These are phyloP conservation scores for Globisporangium barbulae DNA, from an alignment of 352 stramenopile genomes.

Conservation along the genomic window DNA sequence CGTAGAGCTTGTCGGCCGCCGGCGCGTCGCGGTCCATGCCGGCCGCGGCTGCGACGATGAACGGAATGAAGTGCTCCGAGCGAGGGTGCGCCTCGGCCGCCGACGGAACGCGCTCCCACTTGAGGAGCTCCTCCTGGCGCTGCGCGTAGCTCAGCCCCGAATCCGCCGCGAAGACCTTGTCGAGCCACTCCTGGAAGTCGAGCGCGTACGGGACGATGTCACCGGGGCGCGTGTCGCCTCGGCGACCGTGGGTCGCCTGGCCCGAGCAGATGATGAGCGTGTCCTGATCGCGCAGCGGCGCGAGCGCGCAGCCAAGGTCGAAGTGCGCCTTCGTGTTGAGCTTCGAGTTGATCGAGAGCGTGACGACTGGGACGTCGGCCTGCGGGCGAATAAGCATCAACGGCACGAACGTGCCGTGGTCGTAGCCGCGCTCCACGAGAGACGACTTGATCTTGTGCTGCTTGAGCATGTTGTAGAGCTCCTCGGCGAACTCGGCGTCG, in stretches of 20 bases:
- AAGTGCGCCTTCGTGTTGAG: slow-evolving; percentile 57
- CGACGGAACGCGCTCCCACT: slow-evolving; percentile 38
- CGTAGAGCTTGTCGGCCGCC: slow-evolving; percentile 30
- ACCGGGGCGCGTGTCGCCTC: not conserved
- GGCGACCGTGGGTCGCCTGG: slow-evolving; percentile 34
- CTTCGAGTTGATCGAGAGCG: slow-evolving; percentile 67
- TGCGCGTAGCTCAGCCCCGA: slow-evolving; percentile 27
- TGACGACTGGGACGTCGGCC: slow-evolving; percentile 84
- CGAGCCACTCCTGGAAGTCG: slow-evolving; percentile 44
- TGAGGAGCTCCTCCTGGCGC: slow-evolving; percentile 32
- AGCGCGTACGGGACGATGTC: slow-evolving; percentile 19
- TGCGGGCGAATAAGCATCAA: slow-evolving; percentile 81
- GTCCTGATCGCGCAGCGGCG: slow-evolving; percentile 58
- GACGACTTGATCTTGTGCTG: slow-evolving; percentile 48
- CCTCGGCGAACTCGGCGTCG: slow-evolving; percentile 54
- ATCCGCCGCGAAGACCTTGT: slow-evolving; percentile 26
- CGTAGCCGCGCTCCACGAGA: slow-evolving; percentile 66
- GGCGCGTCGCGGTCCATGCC: slow-evolving; percentile 40
- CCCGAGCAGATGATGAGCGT: slow-evolving; percentile 87
- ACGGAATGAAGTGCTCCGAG: slow-evolving; percentile 56
- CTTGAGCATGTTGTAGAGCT: slow-evolving; percentile 55
- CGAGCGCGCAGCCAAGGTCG: slow-evolving; percentile 58
- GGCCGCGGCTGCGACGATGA: slow-evolving; percentile 46
- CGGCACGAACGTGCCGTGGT: slow-evolving; percentile 90
- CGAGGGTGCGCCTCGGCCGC: slow-evolving; percentile 36